Conservation (phyloP, 768 basidiomycete genomes). For the Mrakia hoshinonis region DNA sequence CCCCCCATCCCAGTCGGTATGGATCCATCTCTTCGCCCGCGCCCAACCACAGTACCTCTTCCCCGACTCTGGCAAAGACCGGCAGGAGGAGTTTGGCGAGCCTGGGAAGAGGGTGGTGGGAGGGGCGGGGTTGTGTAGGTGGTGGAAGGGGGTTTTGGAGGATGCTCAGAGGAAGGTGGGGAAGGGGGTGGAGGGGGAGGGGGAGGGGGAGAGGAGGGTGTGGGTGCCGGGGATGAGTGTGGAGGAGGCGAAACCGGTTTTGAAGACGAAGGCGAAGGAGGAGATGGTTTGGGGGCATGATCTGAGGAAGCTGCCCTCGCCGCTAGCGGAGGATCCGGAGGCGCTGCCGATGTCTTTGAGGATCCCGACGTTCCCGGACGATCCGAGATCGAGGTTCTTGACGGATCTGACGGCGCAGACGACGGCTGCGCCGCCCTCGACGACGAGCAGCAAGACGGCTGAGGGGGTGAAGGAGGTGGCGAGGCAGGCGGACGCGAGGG, state of each 20-base stretch:
- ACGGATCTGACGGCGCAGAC: slow-evolving; percentile 61
- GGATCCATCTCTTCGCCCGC: slow-evolving; percentile 83
- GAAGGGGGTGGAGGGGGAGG: slow-evolving; percentile 21
- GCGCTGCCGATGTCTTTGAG: slow-evolving; percentile 51
- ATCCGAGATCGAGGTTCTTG: slow-evolving; percentile 88
- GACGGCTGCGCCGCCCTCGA: slow-evolving; percentile 26
- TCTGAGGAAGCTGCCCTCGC: too few relatives aligned
- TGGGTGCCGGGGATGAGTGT: slow-evolving; percentile 7
- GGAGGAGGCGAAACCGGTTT: not conserved
- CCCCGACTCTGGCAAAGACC: slow-evolving; percentile 66
- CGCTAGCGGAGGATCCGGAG: too few relatives aligned
- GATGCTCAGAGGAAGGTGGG: slow-evolving; percentile 50
- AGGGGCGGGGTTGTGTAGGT: slow-evolving; percentile 72
- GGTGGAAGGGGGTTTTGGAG: slow-evolving; percentile 79
- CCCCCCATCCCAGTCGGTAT: slow-evolving; percentile 53
- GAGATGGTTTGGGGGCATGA: too few relatives aligned
- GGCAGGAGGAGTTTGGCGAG: not conserved
- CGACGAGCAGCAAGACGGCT: slow-evolving; percentile 5
- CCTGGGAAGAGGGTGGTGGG: slow-evolving; percentile 61
- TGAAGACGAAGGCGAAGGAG: not conserved
- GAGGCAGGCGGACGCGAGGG: slow-evolving; percentile 3
- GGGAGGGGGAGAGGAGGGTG: not conserved
- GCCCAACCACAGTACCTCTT: slow-evolving; percentile 89
- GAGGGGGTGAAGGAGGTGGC: slow-evolving; percentile 34
- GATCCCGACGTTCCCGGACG: slow-evolving; percentile 91